A percentile compares a stretch with the other conserved stretches of the same genome.
Conservation (phyloP, 208 protist species). For the Cochliopodium minus region DNA sequence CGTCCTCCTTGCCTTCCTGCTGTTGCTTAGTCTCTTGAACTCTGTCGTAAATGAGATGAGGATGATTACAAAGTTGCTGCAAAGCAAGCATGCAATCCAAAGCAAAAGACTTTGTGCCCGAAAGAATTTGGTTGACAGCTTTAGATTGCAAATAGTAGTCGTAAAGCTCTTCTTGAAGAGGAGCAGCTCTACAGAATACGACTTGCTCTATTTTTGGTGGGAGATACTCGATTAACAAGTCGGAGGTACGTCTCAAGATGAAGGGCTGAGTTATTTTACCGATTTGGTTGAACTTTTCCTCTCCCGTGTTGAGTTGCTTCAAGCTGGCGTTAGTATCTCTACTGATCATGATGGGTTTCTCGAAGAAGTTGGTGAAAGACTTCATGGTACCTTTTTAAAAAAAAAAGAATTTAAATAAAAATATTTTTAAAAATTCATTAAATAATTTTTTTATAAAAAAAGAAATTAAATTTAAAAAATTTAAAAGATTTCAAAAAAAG, state of each 20-base stretch:
- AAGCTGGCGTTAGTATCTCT: neutral
- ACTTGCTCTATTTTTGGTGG: conserved; percentile 17
- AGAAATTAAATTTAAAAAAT: too few species aligned
- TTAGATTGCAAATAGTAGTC: neutral
- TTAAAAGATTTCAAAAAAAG: too few species aligned
- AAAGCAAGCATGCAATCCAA: conserved; percentile 4
- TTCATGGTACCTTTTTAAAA: too few species aligned
- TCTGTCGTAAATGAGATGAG: conserved; percentile 4
- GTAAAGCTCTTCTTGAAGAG: conserved; percentile 12
- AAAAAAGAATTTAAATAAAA: too few species aligned
- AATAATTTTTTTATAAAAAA: too few species aligned
- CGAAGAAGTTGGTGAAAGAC: conserved; percentile 13
- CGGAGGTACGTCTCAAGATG: conserved; percentile 10
- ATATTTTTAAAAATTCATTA: too few species aligned
- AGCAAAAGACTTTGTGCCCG: neutral
- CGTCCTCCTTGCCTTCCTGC: neutral
- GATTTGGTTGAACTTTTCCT: neutral
- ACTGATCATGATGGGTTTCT: conserved; percentile 12
- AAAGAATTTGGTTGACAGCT: neutral
- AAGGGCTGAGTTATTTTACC: neutral
- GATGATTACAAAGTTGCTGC: conserved; percentile 10
- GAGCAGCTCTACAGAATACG: conserved; percentile 5
- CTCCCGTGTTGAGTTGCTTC: neutral
- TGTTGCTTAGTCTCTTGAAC: neutral
- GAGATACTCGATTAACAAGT: neutral